These are phyloP conservation scores for Cyclanthera cordifolia DNA, from an alignment of 306 rosid genomes.

Conservation along the genomic window DNA sequence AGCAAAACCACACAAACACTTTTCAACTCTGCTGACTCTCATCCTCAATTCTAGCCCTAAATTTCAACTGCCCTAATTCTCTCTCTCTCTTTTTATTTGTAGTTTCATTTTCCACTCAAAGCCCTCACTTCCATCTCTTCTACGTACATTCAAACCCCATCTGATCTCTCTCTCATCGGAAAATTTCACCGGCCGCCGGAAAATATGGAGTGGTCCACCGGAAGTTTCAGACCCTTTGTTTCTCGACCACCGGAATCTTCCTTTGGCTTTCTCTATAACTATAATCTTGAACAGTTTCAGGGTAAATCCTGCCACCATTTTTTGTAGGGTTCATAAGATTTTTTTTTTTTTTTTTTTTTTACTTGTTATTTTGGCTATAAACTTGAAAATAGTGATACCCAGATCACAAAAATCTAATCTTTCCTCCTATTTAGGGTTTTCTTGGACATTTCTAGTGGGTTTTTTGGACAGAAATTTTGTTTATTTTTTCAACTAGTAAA, in stretches of 20 bases:
- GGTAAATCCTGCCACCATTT: background rate
- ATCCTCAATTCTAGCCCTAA: constrained; percentile 9
- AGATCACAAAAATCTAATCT: background rate
- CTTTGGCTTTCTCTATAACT: constrained; percentile 16
- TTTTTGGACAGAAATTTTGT: background rate
- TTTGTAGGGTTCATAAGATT: background rate
- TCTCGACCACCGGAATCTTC: constrained; percentile 22
- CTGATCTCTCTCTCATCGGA: background rate
- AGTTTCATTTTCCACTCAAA: constrained; percentile 31
- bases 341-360: background rate
- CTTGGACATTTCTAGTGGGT: background rate
- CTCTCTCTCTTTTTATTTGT: constrained; percentile 23
- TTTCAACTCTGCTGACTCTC: constrained; percentile 15
- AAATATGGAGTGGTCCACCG: constrained; percentile 72
- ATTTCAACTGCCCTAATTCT: constrained; percentile 13
- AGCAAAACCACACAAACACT: background rate
- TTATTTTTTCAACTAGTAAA: background rate
- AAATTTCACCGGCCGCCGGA: background rate
- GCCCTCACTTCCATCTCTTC: constrained; percentile 1
- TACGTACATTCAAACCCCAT: background rate
- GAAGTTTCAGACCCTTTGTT: constrained; percentile 51
- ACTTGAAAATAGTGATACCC: background rate
- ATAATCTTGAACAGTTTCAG: constrained; percentile 16
- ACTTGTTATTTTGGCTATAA: background rate
- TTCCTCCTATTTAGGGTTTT: background rate